Conservation (phyloP, 495 filamentous ascomycete genomes). For the Parachaetomium inaequale region DNA sequence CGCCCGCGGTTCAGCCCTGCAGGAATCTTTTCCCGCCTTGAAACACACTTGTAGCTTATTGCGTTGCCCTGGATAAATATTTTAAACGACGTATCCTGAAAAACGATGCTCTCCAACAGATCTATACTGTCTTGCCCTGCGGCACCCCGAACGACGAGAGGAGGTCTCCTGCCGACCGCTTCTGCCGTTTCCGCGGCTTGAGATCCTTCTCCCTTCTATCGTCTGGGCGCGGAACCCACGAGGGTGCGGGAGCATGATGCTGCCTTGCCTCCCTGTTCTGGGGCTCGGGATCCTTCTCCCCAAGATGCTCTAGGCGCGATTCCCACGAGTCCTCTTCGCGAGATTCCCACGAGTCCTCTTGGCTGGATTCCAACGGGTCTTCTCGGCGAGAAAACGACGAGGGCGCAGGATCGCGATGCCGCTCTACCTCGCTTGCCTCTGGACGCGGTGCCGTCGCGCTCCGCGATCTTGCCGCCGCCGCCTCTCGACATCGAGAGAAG, state of each 20-base stretch:
- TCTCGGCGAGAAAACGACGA: too few species aligned
- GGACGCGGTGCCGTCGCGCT: not conserved
- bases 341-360: too few species aligned
- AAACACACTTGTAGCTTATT: not conserved
- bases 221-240: not conserved
- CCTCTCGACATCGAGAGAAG: not conserved
- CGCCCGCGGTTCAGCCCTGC: not conserved
- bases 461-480: not conserved
- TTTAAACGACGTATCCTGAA: not conserved
- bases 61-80: not conserved
- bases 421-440: not conserved
- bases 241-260: not conserved
- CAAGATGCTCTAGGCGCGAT: too few species aligned
- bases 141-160: not conserved
- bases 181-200: conserved; percentile 9
- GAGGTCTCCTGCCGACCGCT: not conserved
- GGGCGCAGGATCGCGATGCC: not conserved
- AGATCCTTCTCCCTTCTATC: not conserved
- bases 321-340: too few species aligned
- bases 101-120: not conserved
- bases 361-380: too few species aligned
- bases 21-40: not conserved
- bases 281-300: not conserved
- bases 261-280: not conserved
- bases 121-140: not conserved